These are phyloP conservation scores for Boehmeria nivea DNA, from an alignment of 306 rosid genomes.

Conservation along the genomic window DNA sequence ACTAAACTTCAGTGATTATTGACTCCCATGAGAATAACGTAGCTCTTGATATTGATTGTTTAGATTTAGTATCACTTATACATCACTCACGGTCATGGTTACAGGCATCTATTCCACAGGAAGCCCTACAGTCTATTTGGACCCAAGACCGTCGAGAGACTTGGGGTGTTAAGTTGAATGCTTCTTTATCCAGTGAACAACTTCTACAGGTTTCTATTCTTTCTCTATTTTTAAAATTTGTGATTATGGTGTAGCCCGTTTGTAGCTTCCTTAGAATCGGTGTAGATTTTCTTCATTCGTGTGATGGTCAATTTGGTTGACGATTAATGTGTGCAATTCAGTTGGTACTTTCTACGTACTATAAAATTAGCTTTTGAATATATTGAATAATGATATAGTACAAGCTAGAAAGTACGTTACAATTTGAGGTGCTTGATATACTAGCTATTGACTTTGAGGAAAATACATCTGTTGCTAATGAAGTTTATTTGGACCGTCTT, in stretches of 20 bases:
- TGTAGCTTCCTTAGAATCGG: no score
- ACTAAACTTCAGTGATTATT: background rate
- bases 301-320: no score
- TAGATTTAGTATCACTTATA: background rate
- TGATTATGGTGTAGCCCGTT: no score
- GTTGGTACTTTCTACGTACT: no score
- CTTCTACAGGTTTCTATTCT: conserved; percentile 57
- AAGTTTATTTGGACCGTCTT: conserved; percentile 17
- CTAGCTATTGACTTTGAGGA: background rate
- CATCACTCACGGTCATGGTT: background rate
- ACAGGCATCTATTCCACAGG: conserved; percentile 73
- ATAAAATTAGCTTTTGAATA: no score
- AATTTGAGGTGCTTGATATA: no score
- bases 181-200: conserved; percentile 62
- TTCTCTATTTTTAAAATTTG: background rate
- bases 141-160: conserved; percentile 50
- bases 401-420: no score
- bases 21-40: no score
- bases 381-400: no score
- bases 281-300: no score
- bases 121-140: conserved; percentile 78
- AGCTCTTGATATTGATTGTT: conserved; percentile 2
- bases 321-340: no score
- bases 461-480: background rate
- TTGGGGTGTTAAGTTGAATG: conserved; percentile 72